Evolutionary conservation across 1,139 yeast species (phyloP).

Genomic region (Protomyces pachydermus): DNA sequence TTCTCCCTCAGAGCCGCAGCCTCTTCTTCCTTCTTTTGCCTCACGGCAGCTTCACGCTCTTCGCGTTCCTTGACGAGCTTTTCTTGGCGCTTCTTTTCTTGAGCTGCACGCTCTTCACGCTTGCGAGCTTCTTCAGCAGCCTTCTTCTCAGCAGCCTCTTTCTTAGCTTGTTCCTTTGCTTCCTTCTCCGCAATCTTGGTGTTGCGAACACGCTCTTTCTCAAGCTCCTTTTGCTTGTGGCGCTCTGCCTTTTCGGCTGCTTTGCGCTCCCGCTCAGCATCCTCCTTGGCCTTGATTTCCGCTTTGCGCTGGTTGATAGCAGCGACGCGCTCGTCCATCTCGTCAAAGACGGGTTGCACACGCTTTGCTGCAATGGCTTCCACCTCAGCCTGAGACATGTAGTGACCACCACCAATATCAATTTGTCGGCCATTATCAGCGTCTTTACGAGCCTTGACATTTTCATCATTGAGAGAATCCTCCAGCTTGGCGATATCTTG

Average conservation of each 20-base stretch:
- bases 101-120: conserved; percentile 1
- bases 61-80: conserved; percentile 5
- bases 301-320: conserved; percentile 24
- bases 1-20: not conserved
- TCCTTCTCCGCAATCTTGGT: conserved; percentile 14
- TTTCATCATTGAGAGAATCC: conserved; percentile 14
- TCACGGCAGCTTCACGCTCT: conserved; percentile 7
- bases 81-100: conserved; percentile 7
- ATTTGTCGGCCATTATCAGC: conserved; percentile 2
- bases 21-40: not conserved
- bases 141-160: conserved; percentile 6
- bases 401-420: conserved; percentile 24
- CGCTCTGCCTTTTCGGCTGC: conserved; percentile 21
- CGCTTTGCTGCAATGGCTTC: conserved; percentile 24
- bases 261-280: conserved; percentile 16
- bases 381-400: conserved; percentile 24
- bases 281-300: conserved; percentile 14
- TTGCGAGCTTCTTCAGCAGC: conserved; percentile 9
- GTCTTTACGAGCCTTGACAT: conserved; percentile 4
- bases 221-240: conserved; percentile 15
- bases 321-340: conserved; percentile 25
- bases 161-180: conserved; percentile 11
- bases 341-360: conserved; percentile 20
- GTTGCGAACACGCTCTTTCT: conserved; percentile 16
- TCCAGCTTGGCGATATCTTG: conserved; percentile 18